Conservation (phyloP, 768 basidiomycete genomes). For the Boletus eberwhitei region DNA sequence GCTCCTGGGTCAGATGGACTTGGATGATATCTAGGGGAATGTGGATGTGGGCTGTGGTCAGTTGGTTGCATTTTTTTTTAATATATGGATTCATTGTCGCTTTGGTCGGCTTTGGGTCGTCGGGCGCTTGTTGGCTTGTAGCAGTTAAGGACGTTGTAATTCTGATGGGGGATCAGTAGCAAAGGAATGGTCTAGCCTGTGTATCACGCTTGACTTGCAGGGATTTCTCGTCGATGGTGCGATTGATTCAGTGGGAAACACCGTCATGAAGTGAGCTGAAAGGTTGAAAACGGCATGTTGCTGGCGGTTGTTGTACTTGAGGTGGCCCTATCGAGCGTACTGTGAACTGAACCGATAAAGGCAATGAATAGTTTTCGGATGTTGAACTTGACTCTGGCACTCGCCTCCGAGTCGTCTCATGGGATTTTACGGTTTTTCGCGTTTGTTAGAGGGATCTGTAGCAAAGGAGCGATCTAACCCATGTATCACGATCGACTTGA, state of each 20-base stretch:
- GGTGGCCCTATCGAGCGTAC: not conserved
- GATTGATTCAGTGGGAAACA: no score
- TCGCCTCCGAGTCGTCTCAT: no score
- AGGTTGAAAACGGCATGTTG: no score
- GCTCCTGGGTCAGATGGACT: not conserved
- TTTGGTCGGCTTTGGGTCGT: not conserved
- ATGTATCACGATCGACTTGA: no score
- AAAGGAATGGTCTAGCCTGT: not conserved
- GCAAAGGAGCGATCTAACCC: no score
- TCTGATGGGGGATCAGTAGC: not conserved
- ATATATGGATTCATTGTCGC: not conserved
- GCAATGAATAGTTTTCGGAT: not conserved
- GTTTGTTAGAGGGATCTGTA: no score
- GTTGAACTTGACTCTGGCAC: not conserved
- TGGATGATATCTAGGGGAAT: not conserved
- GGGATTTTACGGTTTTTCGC: no score
- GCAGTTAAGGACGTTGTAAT: not conserved
- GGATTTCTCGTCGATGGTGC: no score
- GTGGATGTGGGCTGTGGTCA: slow-evolving; percentile 2
- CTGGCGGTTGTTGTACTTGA: no score
- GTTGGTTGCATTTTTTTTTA: not conserved
- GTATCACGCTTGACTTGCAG: not conserved
- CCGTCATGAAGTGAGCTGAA: no score
- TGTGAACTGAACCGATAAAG: not conserved
- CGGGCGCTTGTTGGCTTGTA: not conserved